phyloP scores from a whole-genome alignment of 768 basidiomycete species.

The Dictyophora rubrovolvata region DNA sequence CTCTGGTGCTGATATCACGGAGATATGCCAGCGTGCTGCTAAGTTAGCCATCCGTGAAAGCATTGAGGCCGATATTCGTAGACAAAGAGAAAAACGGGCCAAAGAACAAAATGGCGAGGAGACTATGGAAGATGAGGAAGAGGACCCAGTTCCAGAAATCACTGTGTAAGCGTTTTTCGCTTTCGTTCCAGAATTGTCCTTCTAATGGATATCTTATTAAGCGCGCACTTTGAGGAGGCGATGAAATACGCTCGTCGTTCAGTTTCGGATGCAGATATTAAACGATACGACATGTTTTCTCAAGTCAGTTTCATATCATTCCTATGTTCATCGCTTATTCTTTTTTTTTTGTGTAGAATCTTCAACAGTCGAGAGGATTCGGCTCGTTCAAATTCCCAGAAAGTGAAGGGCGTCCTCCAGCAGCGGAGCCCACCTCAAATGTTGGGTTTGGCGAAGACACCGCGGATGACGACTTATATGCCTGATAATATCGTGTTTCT shows the following conservation, averaged over 20 bases:
- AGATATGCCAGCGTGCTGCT: constrained; percentile 95
- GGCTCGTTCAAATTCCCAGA: constrained; percentile 99
- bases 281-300: constrained; percentile 97
- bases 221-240: constrained; percentile 96
- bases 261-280: constrained; percentile 92
- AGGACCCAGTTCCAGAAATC: constrained; percentile 87
- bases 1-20: constrained; percentile 99
- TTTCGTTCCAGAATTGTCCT: not conserved
- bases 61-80: constrained; percentile 85
- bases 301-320: constrained; percentile 42
- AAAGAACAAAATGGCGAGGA: constrained; percentile 66
- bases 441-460: constrained; percentile 77
- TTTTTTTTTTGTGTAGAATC: constrained; percentile 41
- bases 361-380: constrained; percentile 86
- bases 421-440: constrained; percentile 40
- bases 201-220: constrained; percentile 22
- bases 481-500: constrained; percentile 30
- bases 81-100: constrained; percentile 67
- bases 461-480: constrained; percentile 87
- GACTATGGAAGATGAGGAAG: constrained; percentile 59
- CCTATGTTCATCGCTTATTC: constrained; percentile 7
- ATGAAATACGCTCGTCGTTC: constrained; percentile 97
- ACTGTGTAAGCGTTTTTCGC: constrained; percentile 39
- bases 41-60: constrained; percentile 94
- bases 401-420: constrained; percentile 28